A percentile compares a stretch with the other conserved stretches of the same genome.
These are phyloP conservation scores for Colletotrichum siamense DNA, from an alignment of 2,329 filamentous ascomycete genomes.

Conservation along the genomic window DNA sequence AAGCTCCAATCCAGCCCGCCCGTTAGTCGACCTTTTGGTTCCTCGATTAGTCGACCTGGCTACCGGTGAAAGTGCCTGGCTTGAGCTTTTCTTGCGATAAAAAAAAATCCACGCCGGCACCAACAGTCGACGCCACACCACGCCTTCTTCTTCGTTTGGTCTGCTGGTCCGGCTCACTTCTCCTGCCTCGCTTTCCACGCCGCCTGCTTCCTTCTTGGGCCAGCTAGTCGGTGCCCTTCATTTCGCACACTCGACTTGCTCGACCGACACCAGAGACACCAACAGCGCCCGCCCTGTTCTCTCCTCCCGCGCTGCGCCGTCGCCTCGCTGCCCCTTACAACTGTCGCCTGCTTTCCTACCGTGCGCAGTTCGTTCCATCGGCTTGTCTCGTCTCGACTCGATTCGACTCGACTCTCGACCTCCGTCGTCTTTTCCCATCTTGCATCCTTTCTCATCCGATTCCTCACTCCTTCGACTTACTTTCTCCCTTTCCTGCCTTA, in stretches of 20 bases:
- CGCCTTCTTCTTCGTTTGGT: neutral
- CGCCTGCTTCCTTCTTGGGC: conserved; percentile 18
- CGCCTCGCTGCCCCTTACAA: conserved; percentile 13
- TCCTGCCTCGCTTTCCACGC: conserved; percentile 13
- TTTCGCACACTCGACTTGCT: conserved; percentile 11
- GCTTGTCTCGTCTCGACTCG: neutral
- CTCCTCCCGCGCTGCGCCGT: neutral
- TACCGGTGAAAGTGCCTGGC: neutral
- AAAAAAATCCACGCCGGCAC: neutral
- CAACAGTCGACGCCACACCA: conserved; percentile 14
- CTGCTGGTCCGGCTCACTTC: neutral
- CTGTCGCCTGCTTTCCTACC: neutral
- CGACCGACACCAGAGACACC: neutral
- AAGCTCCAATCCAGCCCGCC: neutral
- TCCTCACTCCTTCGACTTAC: conserved; percentile 11
- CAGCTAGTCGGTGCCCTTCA: conserved; percentile 15
- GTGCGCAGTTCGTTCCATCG: neutral
- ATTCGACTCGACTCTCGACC: neutral
- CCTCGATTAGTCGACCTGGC: neutral
- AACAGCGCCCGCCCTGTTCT: conserved; percentile 1
- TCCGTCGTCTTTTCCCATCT: neutral
- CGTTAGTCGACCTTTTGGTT: neutral
- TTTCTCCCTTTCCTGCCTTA: neutral
- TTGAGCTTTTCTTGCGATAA: neutral
- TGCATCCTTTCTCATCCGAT: conserved; percentile 9